Evolutionary conservation across 2,329 filamentous ascomycete species (phyloP), one percentile per base, ranked within the genome.

Genomic region (Pyrenophora teres): DNA sequence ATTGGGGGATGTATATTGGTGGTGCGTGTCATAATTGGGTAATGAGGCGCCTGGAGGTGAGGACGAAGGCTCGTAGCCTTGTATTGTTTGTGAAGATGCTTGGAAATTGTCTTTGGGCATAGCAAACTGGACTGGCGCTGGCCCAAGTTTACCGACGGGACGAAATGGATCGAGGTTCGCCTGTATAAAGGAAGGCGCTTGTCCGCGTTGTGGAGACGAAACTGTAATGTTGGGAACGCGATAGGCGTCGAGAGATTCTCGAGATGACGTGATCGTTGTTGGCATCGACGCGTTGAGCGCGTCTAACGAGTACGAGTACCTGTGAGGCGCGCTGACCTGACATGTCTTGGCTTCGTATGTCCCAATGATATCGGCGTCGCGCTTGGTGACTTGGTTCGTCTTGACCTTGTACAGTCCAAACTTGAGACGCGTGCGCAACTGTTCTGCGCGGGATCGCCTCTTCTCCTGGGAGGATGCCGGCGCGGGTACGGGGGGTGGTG

Each of bases 381-480:
- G 86, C 23, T 89, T 79, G 50, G 82, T 76, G 46, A 85, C 81
- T 72, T 92, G 89, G 53, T 88, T 85, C 2, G 88, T 92, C 50
- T 81, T 82, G 59, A 92, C 79, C 74, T 92, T 92, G 78, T 91
- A 92, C 65, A 82, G 83, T 12, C 87, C 89, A 16, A 91, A 81
- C 23, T 83, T 80, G 13, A 92, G 82, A n/a, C 88, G 82, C 8
- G 90, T 80, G 44, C 82, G 82, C 38, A 92, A 77, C 41, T 85
- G 82, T 65, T 88, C 83, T 16, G 85, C 86, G 73, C 83, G 82
- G 81, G 88, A 70, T 40, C 45, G 60, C 32, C 55, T 68, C 38
- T 56, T 47, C 40, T 54, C 50, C 27, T 48, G 52, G 15, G 50
- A 40, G 13, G 45, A 40, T 21, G 51, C 33, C 23, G 50, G 48